phyloP scores from a whole-genome alignment of 495 filamentous ascomycete genomes.

The Penicillium arizonense region DNA sequence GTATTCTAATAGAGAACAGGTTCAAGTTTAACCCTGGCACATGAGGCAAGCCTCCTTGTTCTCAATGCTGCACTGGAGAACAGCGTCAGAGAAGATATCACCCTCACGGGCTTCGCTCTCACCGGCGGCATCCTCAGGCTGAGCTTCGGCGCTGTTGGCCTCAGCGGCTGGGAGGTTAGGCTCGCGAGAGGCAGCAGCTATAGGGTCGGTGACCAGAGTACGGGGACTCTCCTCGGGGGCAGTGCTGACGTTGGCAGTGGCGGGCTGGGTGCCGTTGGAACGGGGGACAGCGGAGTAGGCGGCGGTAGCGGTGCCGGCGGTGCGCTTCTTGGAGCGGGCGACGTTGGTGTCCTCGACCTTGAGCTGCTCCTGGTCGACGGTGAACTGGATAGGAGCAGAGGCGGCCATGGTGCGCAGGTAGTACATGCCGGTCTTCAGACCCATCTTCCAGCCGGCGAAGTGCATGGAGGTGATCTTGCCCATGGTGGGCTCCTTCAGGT shows the following conservation, averaged over 20 bases:
- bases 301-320: constrained; percentile 44
- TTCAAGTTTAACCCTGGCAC: constrained; percentile 75
- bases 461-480: constrained; percentile 99
- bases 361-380: constrained; percentile 94
- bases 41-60: constrained; percentile 86
- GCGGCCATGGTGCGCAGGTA: constrained; percentile 98
- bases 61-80: constrained; percentile 89
- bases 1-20: background rate
- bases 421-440: constrained; percentile 99
- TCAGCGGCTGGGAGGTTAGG: constrained; percentile 24
- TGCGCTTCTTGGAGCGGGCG: constrained; percentile 70
- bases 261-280: constrained; percentile 36
- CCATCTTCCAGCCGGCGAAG: constrained; percentile 98
- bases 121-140: constrained; percentile 52
- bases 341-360: constrained; percentile 84
- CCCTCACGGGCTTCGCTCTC: constrained; percentile 45
- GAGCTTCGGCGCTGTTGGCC: constrained; percentile 56
- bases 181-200: constrained; percentile 43
- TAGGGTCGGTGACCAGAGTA: constrained; percentile 68
- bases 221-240: constrained; percentile 63
- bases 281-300: constrained; percentile 59
- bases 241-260: constrained; percentile 10
- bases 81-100: constrained; percentile 92
- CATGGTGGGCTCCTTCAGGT: constrained; percentile 98
- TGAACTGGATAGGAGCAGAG: constrained; percentile 96